These are phyloP conservation scores for Calonectria henricotiae DNA, from an alignment of 2,329 filamentous ascomycete genomes.

Conservation along the genomic window DNA sequence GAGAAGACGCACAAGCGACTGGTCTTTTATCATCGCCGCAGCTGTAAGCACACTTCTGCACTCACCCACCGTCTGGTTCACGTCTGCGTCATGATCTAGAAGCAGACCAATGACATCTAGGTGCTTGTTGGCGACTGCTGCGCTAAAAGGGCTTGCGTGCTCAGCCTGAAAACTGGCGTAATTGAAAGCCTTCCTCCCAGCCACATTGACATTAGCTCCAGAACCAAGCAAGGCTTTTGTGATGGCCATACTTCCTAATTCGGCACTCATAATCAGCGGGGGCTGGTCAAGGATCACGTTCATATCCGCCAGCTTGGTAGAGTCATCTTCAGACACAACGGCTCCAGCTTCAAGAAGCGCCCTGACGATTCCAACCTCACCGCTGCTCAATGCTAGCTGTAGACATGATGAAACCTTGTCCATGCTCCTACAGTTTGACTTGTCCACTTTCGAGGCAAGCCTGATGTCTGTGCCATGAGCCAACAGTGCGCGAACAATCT, in stretches of 20 bases:
- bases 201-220: constrained; percentile 1
- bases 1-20: neutral
- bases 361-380: neutral
- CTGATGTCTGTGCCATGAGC: constrained; percentile 20
- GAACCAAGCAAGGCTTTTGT: neutral
- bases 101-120: neutral
- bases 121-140: constrained; percentile 7
- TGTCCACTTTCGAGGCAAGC: neutral
- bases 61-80: neutral
- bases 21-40: neutral
- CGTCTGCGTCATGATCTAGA: constrained; percentile 24
- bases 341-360: neutral
- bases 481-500: constrained; percentile 25
- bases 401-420: neutral
- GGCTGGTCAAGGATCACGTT: neutral
- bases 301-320: neutral
- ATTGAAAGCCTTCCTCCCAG: neutral
- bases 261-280: neutral
- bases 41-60: constrained; percentile 9
- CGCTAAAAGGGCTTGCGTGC: constrained; percentile 19
- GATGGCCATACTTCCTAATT: neutral
- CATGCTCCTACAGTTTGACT: no score
- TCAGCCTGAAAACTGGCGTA: neutral
- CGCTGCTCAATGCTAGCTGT: constrained; percentile 1
- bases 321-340: neutral